Evolutionary conservation across 2,329 filamentous ascomycete species (phyloP).

Genomic region (Ploettnerulaceae sp.): DNA sequence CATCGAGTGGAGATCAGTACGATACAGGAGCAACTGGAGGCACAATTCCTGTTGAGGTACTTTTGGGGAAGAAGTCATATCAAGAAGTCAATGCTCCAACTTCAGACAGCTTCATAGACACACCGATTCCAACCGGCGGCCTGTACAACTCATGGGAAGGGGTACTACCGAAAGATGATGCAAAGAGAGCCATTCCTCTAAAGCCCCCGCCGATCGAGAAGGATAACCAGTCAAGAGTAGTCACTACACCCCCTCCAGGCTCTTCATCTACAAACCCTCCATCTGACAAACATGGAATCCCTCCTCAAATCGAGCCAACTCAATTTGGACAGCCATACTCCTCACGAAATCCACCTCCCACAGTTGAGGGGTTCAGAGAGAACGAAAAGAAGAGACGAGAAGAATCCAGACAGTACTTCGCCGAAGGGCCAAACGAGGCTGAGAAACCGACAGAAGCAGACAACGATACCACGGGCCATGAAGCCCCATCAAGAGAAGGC

Average conservation of each 20-base stretch:
- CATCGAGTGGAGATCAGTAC: conserved; percentile 1
- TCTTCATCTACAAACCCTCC: neutral
- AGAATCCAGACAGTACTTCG: conserved; percentile 18
- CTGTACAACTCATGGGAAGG: conserved; percentile 9
- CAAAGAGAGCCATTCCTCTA: neutral
- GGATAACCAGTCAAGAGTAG: neutral
- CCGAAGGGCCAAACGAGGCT: conserved; percentile 7
- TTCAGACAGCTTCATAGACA: neutral
- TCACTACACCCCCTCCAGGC: neutral
- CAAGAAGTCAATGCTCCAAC: neutral
- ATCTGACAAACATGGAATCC: neutral
- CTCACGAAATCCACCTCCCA: conserved; percentile 24
- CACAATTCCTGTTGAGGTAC: neutral
- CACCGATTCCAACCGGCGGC: neutral
- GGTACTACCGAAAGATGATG: conserved; percentile 4
- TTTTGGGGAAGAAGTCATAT: neutral
- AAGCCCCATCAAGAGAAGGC: conserved; percentile 6
- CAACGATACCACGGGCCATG: conserved; percentile 7
- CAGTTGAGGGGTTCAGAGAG: conserved; percentile 21
- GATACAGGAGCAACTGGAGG: conserved; percentile 6
- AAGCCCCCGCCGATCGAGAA: neutral
- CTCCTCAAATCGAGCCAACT: conserved; percentile 15
- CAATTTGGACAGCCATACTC: conserved; percentile 22
- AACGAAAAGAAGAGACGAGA: conserved; percentile 14
- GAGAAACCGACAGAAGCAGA: neutral